Base-by-base conservation (phyloP, 768 basidiomycete species). In the Russula abietina region DNA sequence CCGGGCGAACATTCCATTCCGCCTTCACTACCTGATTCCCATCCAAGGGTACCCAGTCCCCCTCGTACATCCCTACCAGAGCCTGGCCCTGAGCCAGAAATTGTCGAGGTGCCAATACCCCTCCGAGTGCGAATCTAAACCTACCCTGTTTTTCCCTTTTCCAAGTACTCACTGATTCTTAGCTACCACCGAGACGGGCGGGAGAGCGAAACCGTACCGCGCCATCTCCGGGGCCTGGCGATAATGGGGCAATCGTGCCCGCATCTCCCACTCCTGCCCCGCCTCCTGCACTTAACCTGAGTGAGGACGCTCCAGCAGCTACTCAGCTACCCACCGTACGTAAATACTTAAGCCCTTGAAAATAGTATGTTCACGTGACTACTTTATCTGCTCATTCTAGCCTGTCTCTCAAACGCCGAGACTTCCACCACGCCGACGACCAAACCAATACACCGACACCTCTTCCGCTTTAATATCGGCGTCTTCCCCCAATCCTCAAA, bases 1-100 rank as follows among this genome's bases (percentile, higher is more conserved):
- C 75, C 79, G 3, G 76, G 79, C 22, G 85, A 86, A 64, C 79
- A 80, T 0, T 79, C 81, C 5, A 61, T 78, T 9, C 30, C 30
- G 9, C 72, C 73, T 19, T 73, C 77, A 17, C 24, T 56, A 4
- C 30, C 9, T n/a, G 12, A 14, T 38, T 24, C 32, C 38, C 36
- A 55, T 32, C 26, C 7, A 2, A 60, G 3, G 11, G 32, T 53
- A n/a, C 30, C 17, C 22, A 28, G 32, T 7, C 24, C 57, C 6
- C 51, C 16, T 30, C n/a, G n/a, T 33, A 24, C 39, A 11, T 4
- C 61, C 28, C 28, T 12, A 7, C 17, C 57, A 11, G 53, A n/a
- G n/a, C 39, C 62, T 11, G 43, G 10, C 11, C 26, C 56, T 1
- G 57, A 39, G 38, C 30, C 57, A 12, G 57, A 49, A 38, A 49